Evolutionary conservation across 768 basidiomycete species (phyloP).

Genomic region (Pleurotus platypus): DNA sequence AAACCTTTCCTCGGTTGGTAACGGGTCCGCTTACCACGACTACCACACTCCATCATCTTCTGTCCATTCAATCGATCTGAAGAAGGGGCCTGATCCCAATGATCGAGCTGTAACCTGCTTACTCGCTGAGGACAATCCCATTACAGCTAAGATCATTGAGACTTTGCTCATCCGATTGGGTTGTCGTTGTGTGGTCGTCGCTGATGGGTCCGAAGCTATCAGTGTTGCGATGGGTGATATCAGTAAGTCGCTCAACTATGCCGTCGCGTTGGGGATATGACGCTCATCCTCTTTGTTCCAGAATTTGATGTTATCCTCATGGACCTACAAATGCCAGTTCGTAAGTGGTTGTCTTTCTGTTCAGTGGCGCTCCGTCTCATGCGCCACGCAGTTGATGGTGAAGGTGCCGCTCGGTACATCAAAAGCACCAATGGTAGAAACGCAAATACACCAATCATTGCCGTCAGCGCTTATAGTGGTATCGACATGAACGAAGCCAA

Average conservation of each 20-base stretch:
- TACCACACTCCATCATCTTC: conserved; percentile 76
- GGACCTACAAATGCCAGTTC: conserved; percentile 93
- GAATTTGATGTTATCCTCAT: conserved; percentile 96
- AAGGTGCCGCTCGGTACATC: conserved; percentile 95
- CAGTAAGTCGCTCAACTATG: conserved; percentile 51
- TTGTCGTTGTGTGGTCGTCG: conserved; percentile 92
- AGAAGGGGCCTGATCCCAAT: conserved; percentile 69
- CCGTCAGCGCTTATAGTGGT: conserved; percentile 85
- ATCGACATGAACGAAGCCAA: conserved; percentile 60
- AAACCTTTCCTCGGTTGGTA: conserved; percentile 60
- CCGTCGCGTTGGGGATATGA: neutral
- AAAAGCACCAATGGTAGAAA: conserved; percentile 97
- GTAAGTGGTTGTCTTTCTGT: conserved; percentile 43
- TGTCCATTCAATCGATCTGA: conserved; percentile 79
- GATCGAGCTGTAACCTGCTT: conserved; percentile 92
- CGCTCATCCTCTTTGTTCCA: conserved; percentile 26
- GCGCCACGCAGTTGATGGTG: conserved; percentile 72
- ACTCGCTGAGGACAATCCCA: conserved; percentile 96
- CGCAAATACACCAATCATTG: conserved; percentile 86
- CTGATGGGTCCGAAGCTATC: conserved; percentile 95
- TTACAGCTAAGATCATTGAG: conserved; percentile 96
- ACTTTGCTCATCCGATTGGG: conserved; percentile 91
- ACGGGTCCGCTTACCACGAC: conserved; percentile 51
- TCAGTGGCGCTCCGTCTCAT: neutral
- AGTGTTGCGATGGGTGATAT: conserved; percentile 97